phyloP scores from a whole-genome alignment of 2,329 filamentous ascomycete species.

The Colletotrichum magnum region DNA sequence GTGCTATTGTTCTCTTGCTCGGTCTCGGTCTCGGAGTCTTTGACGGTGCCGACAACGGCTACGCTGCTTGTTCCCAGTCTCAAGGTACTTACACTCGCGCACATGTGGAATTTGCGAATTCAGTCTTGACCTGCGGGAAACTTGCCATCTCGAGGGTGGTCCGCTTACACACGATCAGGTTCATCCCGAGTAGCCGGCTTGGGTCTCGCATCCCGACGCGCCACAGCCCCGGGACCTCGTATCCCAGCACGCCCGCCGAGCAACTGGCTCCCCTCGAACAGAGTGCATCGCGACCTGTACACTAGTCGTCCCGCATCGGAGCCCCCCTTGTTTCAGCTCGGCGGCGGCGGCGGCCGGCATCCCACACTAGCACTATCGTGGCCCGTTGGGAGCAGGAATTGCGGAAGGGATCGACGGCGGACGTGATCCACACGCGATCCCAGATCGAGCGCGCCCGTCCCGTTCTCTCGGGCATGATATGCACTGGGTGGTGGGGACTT shows the following conservation, averaged over 20 bases:
- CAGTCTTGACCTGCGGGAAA: too few species aligned
- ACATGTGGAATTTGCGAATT: too few species aligned
- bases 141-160: neutral
- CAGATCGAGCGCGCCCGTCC: neutral
- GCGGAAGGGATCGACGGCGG: conserved; percentile 9
- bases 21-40: too few species aligned
- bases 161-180: too few species aligned
- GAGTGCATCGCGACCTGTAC: conserved; percentile 1
- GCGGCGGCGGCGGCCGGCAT: neutral
- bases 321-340: conserved; percentile 16
- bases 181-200: conserved; percentile 2
- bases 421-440: neutral
- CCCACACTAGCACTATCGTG: neutral
- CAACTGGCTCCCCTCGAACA: neutral
- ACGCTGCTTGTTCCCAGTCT: too few species aligned
- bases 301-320: neutral
- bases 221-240: neutral
- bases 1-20: too few species aligned
- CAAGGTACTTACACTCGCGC: too few species aligned
- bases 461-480: too few species aligned
- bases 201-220: neutral
- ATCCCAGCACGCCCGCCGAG: conserved; percentile 1
- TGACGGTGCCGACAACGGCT: too few species aligned
- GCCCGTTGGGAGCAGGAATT: neutral
- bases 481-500: too few species aligned